A percentile compares a stretch with the other conserved stretches of the same genome.
Evolutionary conservation across 2,329 filamentous ascomycete genomes (phyloP).

Genomic region (Ceratocystis destructans): DNA sequence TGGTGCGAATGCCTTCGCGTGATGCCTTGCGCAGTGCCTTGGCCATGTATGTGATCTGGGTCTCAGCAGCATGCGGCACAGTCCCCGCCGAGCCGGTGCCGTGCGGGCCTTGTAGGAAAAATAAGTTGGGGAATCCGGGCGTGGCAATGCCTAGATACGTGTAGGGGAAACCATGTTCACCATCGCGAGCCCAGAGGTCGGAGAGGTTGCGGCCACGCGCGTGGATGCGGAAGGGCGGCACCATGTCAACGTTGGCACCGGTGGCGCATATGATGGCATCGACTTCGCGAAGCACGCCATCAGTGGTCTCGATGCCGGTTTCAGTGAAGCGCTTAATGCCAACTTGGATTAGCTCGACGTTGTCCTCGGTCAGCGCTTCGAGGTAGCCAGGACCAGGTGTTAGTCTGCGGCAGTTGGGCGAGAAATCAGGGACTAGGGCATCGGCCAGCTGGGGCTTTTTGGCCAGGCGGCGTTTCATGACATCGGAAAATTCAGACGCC

Average conservation of each 20-base stretch:
- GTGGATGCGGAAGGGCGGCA: conserved; percentile 45
- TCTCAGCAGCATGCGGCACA: conserved; percentile 53
- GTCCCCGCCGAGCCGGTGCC: conserved; percentile 48
- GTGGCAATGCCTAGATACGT: conserved; percentile 52
- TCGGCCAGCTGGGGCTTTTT: conserved; percentile 43
- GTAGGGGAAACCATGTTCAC: conserved; percentile 38
- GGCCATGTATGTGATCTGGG: conserved; percentile 49
- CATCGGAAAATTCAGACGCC: conserved; percentile 34
- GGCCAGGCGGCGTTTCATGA: conserved; percentile 41
- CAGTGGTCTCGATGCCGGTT: conserved; percentile 45
- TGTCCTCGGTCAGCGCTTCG: conserved; percentile 46
- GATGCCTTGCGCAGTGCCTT: conserved; percentile 54
- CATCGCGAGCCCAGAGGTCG: conserved; percentile 38
- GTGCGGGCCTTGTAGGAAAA: conserved; percentile 50
- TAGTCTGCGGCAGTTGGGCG: conserved; percentile 48
- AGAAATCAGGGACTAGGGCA: conserved; percentile 47
- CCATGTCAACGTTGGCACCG: conserved; percentile 46
- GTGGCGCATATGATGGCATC: conserved; percentile 57
- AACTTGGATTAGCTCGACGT: conserved; percentile 47
- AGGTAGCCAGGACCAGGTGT: conserved; percentile 56
- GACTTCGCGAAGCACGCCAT: conserved; percentile 43
- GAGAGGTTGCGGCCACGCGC: conserved; percentile 37
- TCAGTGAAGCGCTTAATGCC: conserved; percentile 45
- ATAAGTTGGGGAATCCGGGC: conserved; percentile 53
- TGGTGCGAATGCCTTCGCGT: conserved; percentile 50